Evolutionary conservation across 441 rosid species (phyloP), one percentile per base, ranked within the genome.

Genomic region (Daphne laureola): DNA sequence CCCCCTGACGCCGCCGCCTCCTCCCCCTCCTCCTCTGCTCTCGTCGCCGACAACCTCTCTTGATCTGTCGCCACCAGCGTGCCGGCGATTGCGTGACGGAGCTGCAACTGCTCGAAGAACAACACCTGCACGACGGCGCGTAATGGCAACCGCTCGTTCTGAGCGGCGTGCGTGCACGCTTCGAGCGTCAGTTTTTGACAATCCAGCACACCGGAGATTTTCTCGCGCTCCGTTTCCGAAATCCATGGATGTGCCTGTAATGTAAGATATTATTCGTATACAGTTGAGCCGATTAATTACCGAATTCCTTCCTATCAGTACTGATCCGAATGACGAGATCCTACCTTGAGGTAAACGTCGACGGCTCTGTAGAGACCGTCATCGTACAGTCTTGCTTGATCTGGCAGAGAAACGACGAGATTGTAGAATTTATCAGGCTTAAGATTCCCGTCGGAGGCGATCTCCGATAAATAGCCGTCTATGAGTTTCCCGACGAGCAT

Each of bases 121-220:
- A 83, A 68, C 12, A 83, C 87, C 66, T 83, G 90, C 5, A 83
- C 91, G 43, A 84, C 85, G 25, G 84, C 83, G 9, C 91, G 82
- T 18, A 84, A 72, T 0, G 91, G 91, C 43, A 84, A 61, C 5
- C 87, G 78, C 76, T 84, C 91, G 78, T 84, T 84, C 27, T 84
- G 91, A 0, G 91, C 91, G 12, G 91, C 87, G 82, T 84, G 91
- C 4, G 91, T 84, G 73, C 91, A 84, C 12, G 91, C 91, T 58
- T 81, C 91, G 0, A 84, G 69, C 11, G 91, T 84, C 5, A 84
- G 74, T 55, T 84, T 84, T 26, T 81, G 87, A 59, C 80, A 84
- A 46, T 84, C 91, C 70, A 84, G 63, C 0, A 79, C 67, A 13
- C 87, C 82, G 47, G 85, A 74, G 51, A 84, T 66, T 73, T 75